Evolutionary conservation across 495 filamentous ascomycete genomes (phyloP).

Genomic region (Penicillium cinerascens): DNA sequence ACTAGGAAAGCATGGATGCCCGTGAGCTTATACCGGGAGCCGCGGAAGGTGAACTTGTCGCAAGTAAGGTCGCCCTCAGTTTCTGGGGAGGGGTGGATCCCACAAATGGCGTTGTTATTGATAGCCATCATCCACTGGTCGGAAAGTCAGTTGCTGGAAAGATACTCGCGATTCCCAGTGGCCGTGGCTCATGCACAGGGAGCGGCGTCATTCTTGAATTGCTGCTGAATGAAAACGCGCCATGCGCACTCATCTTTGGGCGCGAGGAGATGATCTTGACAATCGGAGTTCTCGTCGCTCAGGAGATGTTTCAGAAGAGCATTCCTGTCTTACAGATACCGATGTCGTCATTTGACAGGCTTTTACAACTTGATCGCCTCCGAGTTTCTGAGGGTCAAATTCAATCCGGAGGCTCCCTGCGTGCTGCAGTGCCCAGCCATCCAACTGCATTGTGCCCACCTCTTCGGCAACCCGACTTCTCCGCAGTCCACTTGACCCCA

Average conservation of each 20-base stretch:
- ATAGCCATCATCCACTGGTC: conserved; percentile 28
- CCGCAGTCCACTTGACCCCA: not conserved
- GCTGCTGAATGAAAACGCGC: conserved; percentile 19
- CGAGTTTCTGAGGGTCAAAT: conserved; percentile 2
- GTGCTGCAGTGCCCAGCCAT: not conserved
- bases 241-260: conserved; percentile 24
- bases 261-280: conserved; percentile 28
- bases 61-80: conserved; percentile 21
- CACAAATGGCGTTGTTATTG: conserved; percentile 24
- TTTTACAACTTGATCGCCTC: conserved; percentile 1
- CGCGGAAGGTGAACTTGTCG: conserved; percentile 12
- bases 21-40: not conserved
- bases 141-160: conserved; percentile 16
- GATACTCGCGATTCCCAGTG: conserved; percentile 27
- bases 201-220: conserved; percentile 33
- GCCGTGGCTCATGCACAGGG: conserved; percentile 31
- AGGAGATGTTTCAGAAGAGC: conserved; percentile 22
- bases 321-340: conserved; percentile 26
- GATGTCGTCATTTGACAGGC: conserved; percentile 5
- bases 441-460: not conserved
- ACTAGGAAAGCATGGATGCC: not conserved
- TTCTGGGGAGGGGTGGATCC: conserved; percentile 34
- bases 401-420: not conserved
- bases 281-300: conserved; percentile 26
- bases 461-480: not conserved